These are phyloP conservation scores for Sequoiadendron giganteum DNA, from an alignment of 75 land plant species.

Conservation along the genomic window DNA sequence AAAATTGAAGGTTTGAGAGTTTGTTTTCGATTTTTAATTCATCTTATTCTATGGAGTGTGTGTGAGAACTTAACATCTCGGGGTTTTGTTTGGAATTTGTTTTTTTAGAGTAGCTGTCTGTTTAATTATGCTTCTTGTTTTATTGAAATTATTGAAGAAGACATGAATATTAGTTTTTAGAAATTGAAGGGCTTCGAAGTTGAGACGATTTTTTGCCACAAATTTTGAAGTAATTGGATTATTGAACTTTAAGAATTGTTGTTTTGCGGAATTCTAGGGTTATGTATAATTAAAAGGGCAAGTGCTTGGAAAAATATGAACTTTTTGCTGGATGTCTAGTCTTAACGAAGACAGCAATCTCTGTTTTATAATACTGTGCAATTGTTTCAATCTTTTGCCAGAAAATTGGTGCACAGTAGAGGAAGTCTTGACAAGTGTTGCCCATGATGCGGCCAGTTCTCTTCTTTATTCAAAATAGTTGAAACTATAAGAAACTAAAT, in stretches of 20 bases:
- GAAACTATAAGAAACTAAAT: neutral
- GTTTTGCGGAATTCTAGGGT: neutral
- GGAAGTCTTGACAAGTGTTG: neutral
- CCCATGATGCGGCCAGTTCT: neutral
- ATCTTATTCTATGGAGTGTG: neutral
- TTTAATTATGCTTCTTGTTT: neutral
- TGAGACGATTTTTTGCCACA: neutral
- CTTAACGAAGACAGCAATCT: neutral
- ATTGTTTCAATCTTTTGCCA: neutral
- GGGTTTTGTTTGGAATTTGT: neutral
- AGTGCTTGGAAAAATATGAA: neutral
- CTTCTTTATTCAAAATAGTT: neutral
- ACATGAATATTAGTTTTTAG: neutral
- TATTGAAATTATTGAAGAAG: neutral
- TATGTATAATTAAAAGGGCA: neutral
- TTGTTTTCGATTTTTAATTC: neutral
- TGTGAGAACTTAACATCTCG: neutral
- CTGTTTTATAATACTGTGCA: neutral
- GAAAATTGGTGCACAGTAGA: neutral
- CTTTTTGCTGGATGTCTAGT: neutral
- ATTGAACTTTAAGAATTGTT: neutral
- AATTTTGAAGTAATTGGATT: neutral
- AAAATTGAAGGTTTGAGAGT: neutral
- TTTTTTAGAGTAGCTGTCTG: neutral
- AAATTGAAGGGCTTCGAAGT: neutral